These are phyloP conservation scores for Bruguiera parviflora DNA, from an alignment of 345 rosid genomes.

Conservation along the genomic window DNA sequence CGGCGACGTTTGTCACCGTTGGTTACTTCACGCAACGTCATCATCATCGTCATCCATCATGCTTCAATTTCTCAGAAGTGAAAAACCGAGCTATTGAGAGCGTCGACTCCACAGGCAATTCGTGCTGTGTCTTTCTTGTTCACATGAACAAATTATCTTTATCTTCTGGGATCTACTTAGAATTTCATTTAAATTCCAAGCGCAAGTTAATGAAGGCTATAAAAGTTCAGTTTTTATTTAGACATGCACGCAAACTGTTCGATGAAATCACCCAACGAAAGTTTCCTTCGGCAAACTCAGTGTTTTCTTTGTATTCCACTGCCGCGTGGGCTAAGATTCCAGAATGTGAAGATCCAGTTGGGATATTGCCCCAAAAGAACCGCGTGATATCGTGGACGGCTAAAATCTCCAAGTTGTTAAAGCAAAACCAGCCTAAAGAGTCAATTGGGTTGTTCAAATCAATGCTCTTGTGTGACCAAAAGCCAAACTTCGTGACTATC, in stretches of 20 bases:
- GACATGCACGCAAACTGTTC: conserved; percentile 17
- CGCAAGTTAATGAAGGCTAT: not conserved
- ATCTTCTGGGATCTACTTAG: too few relatives aligned
- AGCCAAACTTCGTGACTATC: conserved; percentile 28
- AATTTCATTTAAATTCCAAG: too few relatives aligned
- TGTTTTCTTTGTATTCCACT: not conserved
- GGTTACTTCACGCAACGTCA: too few relatives aligned
- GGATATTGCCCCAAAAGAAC: conserved; percentile 1
- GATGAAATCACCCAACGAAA: conserved; percentile 22
- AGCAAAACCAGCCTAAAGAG: conserved; percentile 14
- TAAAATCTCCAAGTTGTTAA: conserved; percentile 18
- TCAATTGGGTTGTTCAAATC: conserved; percentile 22
- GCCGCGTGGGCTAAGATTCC: not conserved
- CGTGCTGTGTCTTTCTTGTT: too few relatives aligned
- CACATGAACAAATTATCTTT: too few relatives aligned
- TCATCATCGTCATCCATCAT: too few relatives aligned
- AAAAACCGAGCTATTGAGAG: too few relatives aligned
- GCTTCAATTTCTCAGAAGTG: too few relatives aligned
- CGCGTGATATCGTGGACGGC: conserved; percentile 24
- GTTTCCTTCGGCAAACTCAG: not conserved
- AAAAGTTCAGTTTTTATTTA: not conserved
- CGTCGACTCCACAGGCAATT: too few relatives aligned
- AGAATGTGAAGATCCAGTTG: not conserved
- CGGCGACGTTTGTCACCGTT: too few relatives aligned
- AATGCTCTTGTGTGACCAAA: conserved; percentile 22